Percentiles rank a stretch among this genome's conserved stretches.
Conservation (phyloP, 768 basidiomycete genomes). For the Pilatotrama ljubarskyi region DNA sequence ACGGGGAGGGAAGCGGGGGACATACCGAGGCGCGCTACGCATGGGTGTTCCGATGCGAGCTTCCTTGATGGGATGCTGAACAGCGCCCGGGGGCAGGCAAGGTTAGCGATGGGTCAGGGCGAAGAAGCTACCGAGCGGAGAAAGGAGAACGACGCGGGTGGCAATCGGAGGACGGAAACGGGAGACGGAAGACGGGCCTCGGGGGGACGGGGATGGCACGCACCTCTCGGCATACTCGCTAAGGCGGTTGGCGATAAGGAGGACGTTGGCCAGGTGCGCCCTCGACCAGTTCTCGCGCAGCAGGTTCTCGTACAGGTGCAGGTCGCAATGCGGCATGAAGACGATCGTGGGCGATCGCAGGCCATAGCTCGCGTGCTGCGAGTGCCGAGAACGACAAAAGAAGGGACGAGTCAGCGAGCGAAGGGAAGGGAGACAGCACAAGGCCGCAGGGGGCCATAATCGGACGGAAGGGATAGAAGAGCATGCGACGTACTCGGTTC, state of each 20-base stretch:
- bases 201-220: constrained; percentile 23
- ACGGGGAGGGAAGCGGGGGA: constrained; percentile 6
- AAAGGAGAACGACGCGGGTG: constrained; percentile 2
- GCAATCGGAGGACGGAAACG: background rate
- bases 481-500: constrained; percentile 50
- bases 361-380: constrained; percentile 37
- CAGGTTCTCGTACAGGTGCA: constrained; percentile 67
- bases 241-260: constrained; percentile 68
- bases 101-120: constrained; percentile 10
- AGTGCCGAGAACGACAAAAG: background rate
- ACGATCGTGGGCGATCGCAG: constrained; percentile 53
- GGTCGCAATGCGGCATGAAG: constrained; percentile 81
- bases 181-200: background rate
- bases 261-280: constrained; percentile 44
- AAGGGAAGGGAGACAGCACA: background rate
- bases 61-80: constrained; percentile 53
- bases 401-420: background rate
- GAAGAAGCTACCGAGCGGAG: constrained; percentile 13
- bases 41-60: constrained; percentile 52
- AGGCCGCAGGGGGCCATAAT: constrained; percentile 2
- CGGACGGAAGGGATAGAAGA: background rate
- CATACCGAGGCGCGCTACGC: constrained; percentile 55
- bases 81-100: constrained; percentile 1
- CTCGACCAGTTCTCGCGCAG: constrained; percentile 61
- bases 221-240: constrained; percentile 70